Evolutionary conservation across 306 rosid genomes (phyloP), one percentile per base, ranked within the genome.

Genomic region (Macrotyloma uniflorum): DNA sequence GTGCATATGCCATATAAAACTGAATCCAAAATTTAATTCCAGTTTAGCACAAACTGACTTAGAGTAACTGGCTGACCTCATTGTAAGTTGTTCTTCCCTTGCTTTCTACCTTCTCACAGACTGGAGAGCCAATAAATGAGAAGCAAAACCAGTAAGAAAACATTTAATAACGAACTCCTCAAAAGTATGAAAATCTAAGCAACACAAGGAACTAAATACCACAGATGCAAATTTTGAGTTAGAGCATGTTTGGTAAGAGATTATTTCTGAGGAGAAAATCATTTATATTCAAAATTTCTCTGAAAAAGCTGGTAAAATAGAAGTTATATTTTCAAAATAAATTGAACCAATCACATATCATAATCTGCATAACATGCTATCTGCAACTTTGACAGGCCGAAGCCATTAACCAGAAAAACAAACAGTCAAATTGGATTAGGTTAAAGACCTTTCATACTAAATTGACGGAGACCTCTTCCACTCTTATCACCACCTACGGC

Each of bases 91-190:
- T 95, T 78, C 98, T 89, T 63, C 98, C 98, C 88, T 95, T 95
- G 93, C 98, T 92, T 84, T 95, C 98, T 74, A 95, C 98, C 85
- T 95, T 95, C 86, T 92, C 98, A n/a, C 98, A 95, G 33, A 95
- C 98, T 95, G 89, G 70, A 82, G 59, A 76, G 77, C 51, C 43
- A 81, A 42, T 50, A 51, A 70, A 75, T 77, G 40, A 80, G 76
- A 79, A 49, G 80, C 10, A 14, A 58, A 72, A 54, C 77, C 67
- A 83, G 38, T 72, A 33, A 53, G 55, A 46, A 59, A 38, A 66
- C 51, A 43, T 65, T 23, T 15, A 47, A 61, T 6, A 68, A 66
- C n/a, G 24, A 68, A 28, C 62, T 63, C 40, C 16, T 18, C 23
- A 32, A 64, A 61, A 64, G 38, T 22, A 75, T 63, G 57, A 38